These are phyloP conservation scores for Pichia cactophila DNA, from an alignment of 1,139 yeast species.

Conservation along the genomic window DNA sequence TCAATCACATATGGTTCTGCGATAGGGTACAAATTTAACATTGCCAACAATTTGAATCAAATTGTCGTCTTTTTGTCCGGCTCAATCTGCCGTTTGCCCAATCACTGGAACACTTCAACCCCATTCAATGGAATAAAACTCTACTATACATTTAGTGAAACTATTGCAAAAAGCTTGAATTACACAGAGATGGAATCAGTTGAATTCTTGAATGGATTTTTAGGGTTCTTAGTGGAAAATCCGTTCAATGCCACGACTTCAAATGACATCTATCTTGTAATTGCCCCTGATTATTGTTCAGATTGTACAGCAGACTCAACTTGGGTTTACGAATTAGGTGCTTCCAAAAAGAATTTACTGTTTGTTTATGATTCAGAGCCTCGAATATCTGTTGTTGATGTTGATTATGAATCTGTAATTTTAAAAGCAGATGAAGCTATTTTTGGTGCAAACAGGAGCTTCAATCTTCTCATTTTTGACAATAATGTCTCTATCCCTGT, in stretches of 20 bases:
- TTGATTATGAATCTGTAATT: slow-evolving; percentile 66
- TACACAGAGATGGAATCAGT: slow-evolving; percentile 20
- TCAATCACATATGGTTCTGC: slow-evolving; percentile 7
- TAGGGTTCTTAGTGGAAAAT: slow-evolving; percentile 46
- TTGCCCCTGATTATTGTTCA: slow-evolving; percentile 35
- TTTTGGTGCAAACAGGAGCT: slow-evolving; percentile 20
- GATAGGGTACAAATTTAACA: slow-evolving; percentile 7
- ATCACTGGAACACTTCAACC: slow-evolving; percentile 13
- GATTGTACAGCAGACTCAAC: slow-evolving; percentile 27
- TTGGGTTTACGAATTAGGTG: slow-evolving; percentile 64
- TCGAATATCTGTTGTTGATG: slow-evolving; percentile 58
- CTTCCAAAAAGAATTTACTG: slow-evolving; percentile 56
- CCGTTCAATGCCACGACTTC: slow-evolving; percentile 22
- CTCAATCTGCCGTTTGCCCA: slow-evolving; percentile 48
- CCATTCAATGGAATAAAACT: slow-evolving; percentile 39
- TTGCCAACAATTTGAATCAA: slow-evolving; percentile 35
- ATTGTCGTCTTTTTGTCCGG: slow-evolving; percentile 53
- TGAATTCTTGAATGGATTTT: slow-evolving; percentile 43
- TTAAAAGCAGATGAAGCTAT: slow-evolving; percentile 30
- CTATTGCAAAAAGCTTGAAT: slow-evolving; percentile 34
- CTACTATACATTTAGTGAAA: slow-evolving; percentile 32
- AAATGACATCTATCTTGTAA: slow-evolving; percentile 40
- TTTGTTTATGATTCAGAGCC: slow-evolving; percentile 64
- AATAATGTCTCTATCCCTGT: slow-evolving; percentile 34
- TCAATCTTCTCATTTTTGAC: slow-evolving; percentile 42